Conservation (phyloP, 768 basidiomycete genomes). For the Epithele typhae region DNA sequence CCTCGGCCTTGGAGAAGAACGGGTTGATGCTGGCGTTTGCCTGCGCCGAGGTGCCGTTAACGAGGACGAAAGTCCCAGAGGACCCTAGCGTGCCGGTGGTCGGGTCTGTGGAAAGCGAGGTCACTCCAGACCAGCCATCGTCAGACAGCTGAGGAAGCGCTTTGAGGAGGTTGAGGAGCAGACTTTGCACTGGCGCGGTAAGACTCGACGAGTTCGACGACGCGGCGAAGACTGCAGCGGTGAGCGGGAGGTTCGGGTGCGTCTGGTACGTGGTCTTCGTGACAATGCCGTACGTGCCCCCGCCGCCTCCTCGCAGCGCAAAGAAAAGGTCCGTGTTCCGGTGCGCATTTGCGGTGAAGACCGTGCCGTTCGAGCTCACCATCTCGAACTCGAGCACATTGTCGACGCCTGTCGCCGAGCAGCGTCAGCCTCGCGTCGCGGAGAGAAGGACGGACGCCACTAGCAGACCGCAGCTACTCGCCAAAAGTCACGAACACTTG, state of each 20-base stretch:
- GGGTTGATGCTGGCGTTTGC: slow-evolving; percentile 32
- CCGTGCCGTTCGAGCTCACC: slow-evolving; percentile 47
- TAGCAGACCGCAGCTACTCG: no score
- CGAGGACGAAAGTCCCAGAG: slow-evolving; percentile 17
- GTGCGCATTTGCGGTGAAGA: slow-evolving; percentile 38
- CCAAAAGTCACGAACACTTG: slow-evolving; percentile 7
- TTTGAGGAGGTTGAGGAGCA: slow-evolving; percentile 1
- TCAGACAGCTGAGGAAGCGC: slow-evolving; percentile 9
- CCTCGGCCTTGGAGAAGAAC: slow-evolving; percentile 28
- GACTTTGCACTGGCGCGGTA: slow-evolving; percentile 1
- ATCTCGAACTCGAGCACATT: slow-evolving; percentile 40
- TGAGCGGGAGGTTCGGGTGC: slow-evolving; percentile 34
- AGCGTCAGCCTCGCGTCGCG: slow-evolving; percentile 6
- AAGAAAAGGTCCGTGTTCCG: slow-evolving; percentile 50
- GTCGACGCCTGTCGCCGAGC: slow-evolving; percentile 14
- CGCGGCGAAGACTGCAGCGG: slow-evolving; percentile 21
- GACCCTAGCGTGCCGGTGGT: background rate
- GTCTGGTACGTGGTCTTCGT: slow-evolving; percentile 43
- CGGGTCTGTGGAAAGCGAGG: background rate
- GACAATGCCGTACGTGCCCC: slow-evolving; percentile 34
- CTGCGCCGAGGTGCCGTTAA: slow-evolving; percentile 32
- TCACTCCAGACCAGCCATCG: slow-evolving; percentile 3
- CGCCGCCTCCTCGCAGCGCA: slow-evolving; percentile 43
- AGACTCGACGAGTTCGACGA: slow-evolving; percentile 7
- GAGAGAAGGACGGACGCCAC: no score